Base-by-base conservation (phyloP, 257 asterid species). In the Nicotiana sylvestris region DNA sequence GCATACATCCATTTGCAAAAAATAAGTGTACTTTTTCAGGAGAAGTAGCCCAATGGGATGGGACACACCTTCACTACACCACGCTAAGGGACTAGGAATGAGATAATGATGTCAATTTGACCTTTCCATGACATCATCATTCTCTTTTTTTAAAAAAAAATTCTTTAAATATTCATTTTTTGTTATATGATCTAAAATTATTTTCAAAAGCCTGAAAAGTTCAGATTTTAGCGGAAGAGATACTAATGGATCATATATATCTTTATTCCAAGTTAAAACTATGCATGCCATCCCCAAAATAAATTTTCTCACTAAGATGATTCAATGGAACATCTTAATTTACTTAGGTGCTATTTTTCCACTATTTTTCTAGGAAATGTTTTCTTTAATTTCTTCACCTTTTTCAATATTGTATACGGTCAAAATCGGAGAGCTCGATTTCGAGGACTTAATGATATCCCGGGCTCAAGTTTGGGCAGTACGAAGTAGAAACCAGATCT, bases 21-120 rank as follows among this genome's bases (percentile, higher is more conserved):
- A 51, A 37, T 30, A n/a, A 49, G 17, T 39, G 78, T 33, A 80
- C 62, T 66, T 53, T 49, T 64, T 67, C 65, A 66, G 78, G 83
- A 66, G 64, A 25, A 66, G 76, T n/a, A 66, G 76, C 78, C 80
- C 64, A 32, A 49, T 74, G 62, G 79, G 56, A 49, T 74, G 62
- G 80, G 66, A 53, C 78, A 65, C 29, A 9, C 76, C 39, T 53
- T 37, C 17, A 53, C 16, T 10, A 11, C 58, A 76, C 78, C 78
- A 81, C 67, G 57, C 85, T 85, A 85, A 72, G 82, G 84, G 89
- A 87, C 90, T 86, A 84, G 32, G 16, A 77, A 80, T 88, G 58
- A 86, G 65, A 81, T 70, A 85, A 88, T 92, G 95, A 92, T 86
- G 95, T 86, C 90, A 91, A 80, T 43, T 87, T 93, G 91, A 93